Conservation (phyloP, 768 basidiomycete species). For the Mycena belliarum region DNA sequence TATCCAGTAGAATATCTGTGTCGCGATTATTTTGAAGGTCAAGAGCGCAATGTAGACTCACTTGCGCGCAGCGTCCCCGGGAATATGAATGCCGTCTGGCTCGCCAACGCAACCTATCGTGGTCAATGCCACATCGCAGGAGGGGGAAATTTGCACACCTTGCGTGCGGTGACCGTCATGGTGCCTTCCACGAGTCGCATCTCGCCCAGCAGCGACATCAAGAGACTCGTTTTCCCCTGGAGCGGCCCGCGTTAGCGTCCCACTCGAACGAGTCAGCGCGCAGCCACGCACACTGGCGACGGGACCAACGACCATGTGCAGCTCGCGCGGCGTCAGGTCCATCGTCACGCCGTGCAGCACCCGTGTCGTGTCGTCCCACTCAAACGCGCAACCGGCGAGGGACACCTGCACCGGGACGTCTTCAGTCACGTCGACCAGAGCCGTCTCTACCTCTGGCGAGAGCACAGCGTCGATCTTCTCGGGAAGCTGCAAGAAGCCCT, state of each 20-base stretch:
- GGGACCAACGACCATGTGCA: conserved; percentile 16
- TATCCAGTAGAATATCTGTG: conserved; percentile 17
- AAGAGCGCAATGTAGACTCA: neutral
- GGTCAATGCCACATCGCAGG: neutral
- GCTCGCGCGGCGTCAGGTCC: conserved; percentile 3
- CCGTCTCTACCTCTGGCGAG: neutral
- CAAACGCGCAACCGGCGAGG: conserved; percentile 5
- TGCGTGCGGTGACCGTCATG: conserved; percentile 1
- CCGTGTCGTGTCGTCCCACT: conserved; percentile 9
- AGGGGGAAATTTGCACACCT: neutral
- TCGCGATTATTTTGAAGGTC: neutral
- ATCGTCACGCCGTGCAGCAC: conserved; percentile 4
- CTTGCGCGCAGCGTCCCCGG: conserved; percentile 17
- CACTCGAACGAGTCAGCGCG: neutral
- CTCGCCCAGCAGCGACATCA: conserved; percentile 17
- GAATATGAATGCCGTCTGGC: conserved; percentile 14
- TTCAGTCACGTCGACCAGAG: neutral
- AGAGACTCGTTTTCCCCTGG: conserved; percentile 18
- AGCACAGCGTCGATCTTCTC: conserved; percentile 5
- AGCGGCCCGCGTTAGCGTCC: neutral
- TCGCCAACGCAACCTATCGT: conserved; percentile 9
- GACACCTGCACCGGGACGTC: conserved; percentile 1
- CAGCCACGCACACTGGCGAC: conserved; percentile 18
- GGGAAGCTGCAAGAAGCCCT: conserved; percentile 7
- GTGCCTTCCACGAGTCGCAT: neutral